Evolutionary conservation across 2,329 filamentous ascomycete genomes (phyloP).

Genomic region (Zasmidium citrigriseum): DNA sequence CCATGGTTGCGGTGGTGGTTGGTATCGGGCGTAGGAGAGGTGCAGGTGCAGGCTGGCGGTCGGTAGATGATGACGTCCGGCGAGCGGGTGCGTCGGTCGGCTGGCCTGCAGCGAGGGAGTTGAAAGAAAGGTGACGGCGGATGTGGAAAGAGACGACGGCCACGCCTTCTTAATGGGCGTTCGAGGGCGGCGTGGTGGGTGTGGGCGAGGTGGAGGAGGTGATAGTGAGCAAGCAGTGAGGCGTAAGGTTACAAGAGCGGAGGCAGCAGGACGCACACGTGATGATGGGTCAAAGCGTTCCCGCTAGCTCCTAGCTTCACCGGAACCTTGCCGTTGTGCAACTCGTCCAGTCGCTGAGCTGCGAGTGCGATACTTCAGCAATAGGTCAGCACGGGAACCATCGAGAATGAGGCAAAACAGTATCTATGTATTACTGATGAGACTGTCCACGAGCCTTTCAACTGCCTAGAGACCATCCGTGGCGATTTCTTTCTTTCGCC

Average conservation of each 20-base stretch:
- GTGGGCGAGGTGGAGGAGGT: neutral
- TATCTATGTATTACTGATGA: neutral
- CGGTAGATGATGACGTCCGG: neutral
- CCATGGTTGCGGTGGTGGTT: slow-evolving; percentile 35
- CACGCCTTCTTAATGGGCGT: neutral
- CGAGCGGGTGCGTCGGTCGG: neutral
- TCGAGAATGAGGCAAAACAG: neutral
- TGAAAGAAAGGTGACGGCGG: neutral
- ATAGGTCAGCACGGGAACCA: neutral
- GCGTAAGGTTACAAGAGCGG: no score
- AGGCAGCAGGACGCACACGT: no score
- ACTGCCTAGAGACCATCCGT: neutral
- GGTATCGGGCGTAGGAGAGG: neutral
- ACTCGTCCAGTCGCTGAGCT: no score
- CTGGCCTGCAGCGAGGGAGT: neutral
- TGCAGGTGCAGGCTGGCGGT: neutral
- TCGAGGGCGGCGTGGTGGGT: neutral
- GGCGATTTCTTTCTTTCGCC: neutral
- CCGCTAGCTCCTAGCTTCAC: no score
- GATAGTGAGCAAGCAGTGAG: neutral
- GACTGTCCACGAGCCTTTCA: neutral
- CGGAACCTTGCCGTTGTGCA: neutral
- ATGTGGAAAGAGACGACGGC: neutral
- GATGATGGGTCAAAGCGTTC: no score
- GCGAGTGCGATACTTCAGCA: no score